phyloP scores from a whole-genome alignment of 2,329 filamentous ascomycete genomes.

The Pochonia chlamydosporia region DNA sequence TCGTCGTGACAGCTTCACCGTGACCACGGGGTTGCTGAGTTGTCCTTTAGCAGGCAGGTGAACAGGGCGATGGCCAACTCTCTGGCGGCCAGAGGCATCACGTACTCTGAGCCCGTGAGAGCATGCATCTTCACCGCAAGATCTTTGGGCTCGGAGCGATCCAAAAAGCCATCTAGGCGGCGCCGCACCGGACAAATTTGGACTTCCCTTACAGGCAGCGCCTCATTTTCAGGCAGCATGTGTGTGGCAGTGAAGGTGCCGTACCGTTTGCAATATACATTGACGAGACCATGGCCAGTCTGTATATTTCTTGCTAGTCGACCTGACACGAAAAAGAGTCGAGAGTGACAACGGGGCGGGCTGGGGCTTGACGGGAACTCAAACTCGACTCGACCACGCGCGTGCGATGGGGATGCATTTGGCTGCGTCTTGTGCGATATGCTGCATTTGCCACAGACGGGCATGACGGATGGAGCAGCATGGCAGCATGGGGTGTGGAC shows the following conservation, averaged over 20 bases:
- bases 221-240: background rate
- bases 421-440: slow-evolving; percentile 1
- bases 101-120: slow-evolving; percentile 1
- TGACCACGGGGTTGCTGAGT: slow-evolving; percentile 2
- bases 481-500: slow-evolving; percentile 12
- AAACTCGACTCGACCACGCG: background rate
- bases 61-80: background rate
- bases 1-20: background rate
- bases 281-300: no score
- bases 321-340: no score
- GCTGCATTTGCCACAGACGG: slow-evolving; percentile 8
- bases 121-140: slow-evolving; percentile 5
- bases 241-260: background rate
- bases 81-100: background rate
- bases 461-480: slow-evolving; percentile 7
- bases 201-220: background rate
- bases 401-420: slow-evolving; percentile 1
- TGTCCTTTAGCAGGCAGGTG: background rate
- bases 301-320: no score
- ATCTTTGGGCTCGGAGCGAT: background rate
- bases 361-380: background rate
- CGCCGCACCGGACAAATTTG: no score
- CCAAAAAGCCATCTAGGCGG: no score
- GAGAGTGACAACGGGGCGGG: no score
- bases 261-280: no score